Conservation (phyloP, 2,329 filamentous ascomycete genomes). For the Plenodomus tracheiphilus region DNA sequence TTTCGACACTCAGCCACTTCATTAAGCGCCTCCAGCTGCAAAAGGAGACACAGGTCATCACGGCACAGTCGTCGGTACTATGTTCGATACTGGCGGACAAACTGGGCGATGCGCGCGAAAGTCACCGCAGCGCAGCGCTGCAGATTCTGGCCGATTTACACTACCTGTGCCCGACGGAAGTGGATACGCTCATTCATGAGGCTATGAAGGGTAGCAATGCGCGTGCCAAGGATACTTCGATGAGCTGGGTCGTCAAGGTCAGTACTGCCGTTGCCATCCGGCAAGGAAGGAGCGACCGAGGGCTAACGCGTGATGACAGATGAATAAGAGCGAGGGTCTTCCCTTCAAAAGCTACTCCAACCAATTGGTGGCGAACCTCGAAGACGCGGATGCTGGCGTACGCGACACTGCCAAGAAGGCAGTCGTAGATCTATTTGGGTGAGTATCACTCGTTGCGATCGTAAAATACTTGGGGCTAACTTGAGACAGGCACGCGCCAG, state of each 20-base stretch:
- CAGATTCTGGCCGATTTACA: constrained; percentile 80
- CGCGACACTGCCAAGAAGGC: constrained; percentile 81
- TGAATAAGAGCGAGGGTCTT: constrained; percentile 78
- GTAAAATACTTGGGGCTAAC: background rate
- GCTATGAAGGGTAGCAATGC: constrained; percentile 81
- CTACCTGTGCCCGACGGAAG: constrained; percentile 68
- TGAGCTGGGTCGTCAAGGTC: constrained; percentile 83
- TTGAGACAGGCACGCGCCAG: constrained; percentile 68
- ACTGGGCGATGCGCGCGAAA: constrained; percentile 86
- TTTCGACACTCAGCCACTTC: constrained; percentile 85
- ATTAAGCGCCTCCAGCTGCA: constrained; percentile 85
- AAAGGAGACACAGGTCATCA: constrained; percentile 72
- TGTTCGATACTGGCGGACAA: constrained; percentile 79
- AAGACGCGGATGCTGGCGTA: constrained; percentile 87
- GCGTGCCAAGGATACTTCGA: constrained; percentile 79
- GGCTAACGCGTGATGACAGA: constrained; percentile 52
- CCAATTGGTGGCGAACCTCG: constrained; percentile 79
- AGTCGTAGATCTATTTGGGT: constrained; percentile 86
- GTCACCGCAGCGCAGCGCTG: constrained; percentile 72
- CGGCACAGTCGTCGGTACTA: constrained; percentile 69
- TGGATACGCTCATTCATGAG: constrained; percentile 76
- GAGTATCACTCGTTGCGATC: constrained; percentile 16
- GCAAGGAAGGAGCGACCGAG: background rate
- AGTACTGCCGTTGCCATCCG: constrained; percentile 4
- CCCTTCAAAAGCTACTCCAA: constrained; percentile 84